phyloP scores from a whole-genome alignment of 768 basidiomycete genomes.

The Trametes gibbosa region DNA sequence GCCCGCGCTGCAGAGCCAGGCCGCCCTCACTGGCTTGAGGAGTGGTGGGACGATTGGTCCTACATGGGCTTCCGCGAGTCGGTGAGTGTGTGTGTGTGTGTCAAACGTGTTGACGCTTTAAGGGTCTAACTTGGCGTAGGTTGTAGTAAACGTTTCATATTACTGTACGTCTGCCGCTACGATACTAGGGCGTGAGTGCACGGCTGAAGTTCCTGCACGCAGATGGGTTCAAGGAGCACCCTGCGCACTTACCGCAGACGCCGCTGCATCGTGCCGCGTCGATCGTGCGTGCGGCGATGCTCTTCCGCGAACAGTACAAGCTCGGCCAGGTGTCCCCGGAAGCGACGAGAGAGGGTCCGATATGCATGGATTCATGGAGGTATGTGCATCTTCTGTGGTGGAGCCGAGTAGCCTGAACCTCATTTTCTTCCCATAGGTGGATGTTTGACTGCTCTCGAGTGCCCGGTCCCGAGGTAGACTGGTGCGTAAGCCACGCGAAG shows the following conservation, averaged over 20 bases:
- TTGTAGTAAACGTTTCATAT: slow-evolving; percentile 92
- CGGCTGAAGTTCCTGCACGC: neutral
- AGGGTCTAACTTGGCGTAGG: slow-evolving; percentile 35
- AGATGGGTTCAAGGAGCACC: slow-evolving; percentile 80
- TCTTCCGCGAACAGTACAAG: slow-evolving; percentile 70
- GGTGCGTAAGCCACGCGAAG: slow-evolving; percentile 46
- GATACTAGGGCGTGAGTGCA: neutral
- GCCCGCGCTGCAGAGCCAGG: slow-evolving; percentile 45
- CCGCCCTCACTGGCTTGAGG: slow-evolving; percentile 79
- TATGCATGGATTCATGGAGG: slow-evolving; percentile 90
- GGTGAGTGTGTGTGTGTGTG: slow-evolving; percentile 39
- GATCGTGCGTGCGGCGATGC: slow-evolving; percentile 66
- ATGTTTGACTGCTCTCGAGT: slow-evolving; percentile 91
- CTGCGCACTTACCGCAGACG: slow-evolving; percentile 54
- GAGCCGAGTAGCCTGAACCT: neutral
- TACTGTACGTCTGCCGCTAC: slow-evolving; percentile 54
- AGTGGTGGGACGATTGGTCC: slow-evolving; percentile 90
- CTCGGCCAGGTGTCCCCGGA: slow-evolving; percentile 67
- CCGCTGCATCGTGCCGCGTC: slow-evolving; percentile 68
- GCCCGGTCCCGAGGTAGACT: slow-evolving; percentile 75
- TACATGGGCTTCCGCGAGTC: slow-evolving; percentile 88
- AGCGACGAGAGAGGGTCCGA: slow-evolving; percentile 58
- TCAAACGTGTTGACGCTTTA: neutral
- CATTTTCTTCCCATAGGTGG: slow-evolving; percentile 50
- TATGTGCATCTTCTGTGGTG: slow-evolving; percentile 27